Conservation (phyloP, 805 yeast species). For the Pichia manshurica region DNA sequence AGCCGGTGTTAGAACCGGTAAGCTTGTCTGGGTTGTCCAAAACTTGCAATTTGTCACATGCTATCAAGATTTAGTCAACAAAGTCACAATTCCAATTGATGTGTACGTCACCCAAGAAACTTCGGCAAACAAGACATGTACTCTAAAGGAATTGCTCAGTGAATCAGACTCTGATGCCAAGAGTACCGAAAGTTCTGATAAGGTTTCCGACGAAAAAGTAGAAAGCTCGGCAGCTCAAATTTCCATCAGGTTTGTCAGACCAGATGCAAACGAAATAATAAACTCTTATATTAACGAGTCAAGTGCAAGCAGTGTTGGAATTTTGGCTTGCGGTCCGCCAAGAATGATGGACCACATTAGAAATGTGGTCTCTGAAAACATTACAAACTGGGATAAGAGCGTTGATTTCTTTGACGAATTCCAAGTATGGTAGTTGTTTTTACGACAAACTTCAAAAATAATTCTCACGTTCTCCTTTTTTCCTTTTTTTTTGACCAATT, state of each 20-base stretch:
- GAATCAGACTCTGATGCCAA: not conserved
- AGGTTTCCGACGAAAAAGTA: not conserved
- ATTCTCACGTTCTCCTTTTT: no score
- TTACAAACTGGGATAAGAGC: constrained; percentile 39
- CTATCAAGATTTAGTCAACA: constrained; percentile 32
- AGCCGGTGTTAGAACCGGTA: constrained; percentile 26
- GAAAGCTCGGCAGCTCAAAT: constrained; percentile 11
- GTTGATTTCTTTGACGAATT: constrained; percentile 74
- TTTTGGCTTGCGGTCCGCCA: constrained; percentile 44
- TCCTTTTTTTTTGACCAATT: no score
- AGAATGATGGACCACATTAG: constrained; percentile 48
- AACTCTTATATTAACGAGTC: constrained; percentile 30
- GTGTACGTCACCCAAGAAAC: constrained; percentile 35
- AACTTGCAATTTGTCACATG: constrained; percentile 41
- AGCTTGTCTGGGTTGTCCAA: constrained; percentile 57
- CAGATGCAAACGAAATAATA: constrained; percentile 31
- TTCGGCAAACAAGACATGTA: not conserved
- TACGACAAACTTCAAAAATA: not conserved
- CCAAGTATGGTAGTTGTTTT: constrained; percentile 53
- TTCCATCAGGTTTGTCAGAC: constrained; percentile 37
- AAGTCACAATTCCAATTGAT: constrained; percentile 25
- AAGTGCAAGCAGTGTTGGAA: constrained; percentile 34
- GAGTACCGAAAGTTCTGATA: constrained; percentile 2
- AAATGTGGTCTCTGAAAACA: constrained; percentile 37
- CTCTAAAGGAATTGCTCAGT: not conserved